phyloP scores from a whole-genome alignment of 1,139 yeast genomes.

The Protomyces lactucae-debilis region DNA sequence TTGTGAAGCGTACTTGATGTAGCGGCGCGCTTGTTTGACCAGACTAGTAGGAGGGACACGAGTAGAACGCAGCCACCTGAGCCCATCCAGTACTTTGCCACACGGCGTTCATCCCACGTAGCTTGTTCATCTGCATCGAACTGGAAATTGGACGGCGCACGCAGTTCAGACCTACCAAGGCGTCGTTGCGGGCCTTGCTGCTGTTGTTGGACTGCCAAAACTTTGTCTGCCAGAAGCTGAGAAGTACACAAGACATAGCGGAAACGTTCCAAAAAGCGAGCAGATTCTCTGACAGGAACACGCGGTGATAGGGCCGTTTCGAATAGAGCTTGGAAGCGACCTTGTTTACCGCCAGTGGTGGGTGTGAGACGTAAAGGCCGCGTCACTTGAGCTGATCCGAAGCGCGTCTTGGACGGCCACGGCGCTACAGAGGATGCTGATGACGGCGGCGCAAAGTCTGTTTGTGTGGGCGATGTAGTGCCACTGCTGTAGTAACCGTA shows the following conservation, averaged over 20 bases:
- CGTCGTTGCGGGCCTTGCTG: background rate
- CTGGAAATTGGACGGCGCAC: background rate
- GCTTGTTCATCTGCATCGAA: constrained; percentile 11
- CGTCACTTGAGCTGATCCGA: background rate
- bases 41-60: constrained; percentile 38
- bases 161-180: background rate
- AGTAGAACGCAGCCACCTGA: constrained; percentile 42
- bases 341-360: background rate
- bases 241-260: constrained; percentile 46
- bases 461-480: background rate
- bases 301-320: constrained; percentile 32
- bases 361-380: background rate
- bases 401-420: background rate
- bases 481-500: background rate
- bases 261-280: constrained; percentile 45
- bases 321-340: constrained; percentile 15
- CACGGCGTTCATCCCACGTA: constrained; percentile 14
- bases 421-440: background rate
- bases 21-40: constrained; percentile 31
- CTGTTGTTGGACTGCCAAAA: constrained; percentile 26
- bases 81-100: constrained; percentile 37
- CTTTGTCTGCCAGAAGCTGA: constrained; percentile 42
- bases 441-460: background rate
- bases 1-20: constrained; percentile 10
- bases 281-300: constrained; percentile 38